Evolutionary conservation across 192 early-diverging fungal species (phyloP), one percentile per base, ranked within the genome.

Genomic region (Entomortierella parvispora): DNA sequence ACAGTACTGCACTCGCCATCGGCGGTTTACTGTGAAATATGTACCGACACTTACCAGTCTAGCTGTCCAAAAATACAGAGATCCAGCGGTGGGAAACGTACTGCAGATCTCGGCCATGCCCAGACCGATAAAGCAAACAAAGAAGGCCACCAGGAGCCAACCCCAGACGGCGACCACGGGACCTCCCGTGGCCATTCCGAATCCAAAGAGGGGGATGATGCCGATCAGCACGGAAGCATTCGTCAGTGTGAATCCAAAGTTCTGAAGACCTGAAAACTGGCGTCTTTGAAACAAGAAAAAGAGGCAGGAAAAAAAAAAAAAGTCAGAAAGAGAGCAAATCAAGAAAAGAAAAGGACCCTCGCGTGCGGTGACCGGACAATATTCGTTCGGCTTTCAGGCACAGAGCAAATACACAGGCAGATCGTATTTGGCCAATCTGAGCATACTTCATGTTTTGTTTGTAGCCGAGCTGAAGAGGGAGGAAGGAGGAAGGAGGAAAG

Each of bases 101-200:
- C 60, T 66, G 56, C 83, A 84, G 51, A 87, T 87, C 72, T 87
- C 82, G 33, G 84, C 86, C 60, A 87, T 65, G 20, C 80, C 80
- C 23, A 80, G 47, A 34, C 79, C 79, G 37, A 85, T 80, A 14
- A 82, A 58, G 50, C 81, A 84, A 31, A 83, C 81, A 60, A 86
- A 81, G 68, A 80, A 50, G 2, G 79, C 75, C 6, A 80, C 80
- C 15, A 87, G 45, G 45, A 85, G 18, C 86, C 86, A 87, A 6
- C 86, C 86, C 82, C 82, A 87, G 31, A 84, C 75, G 4, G 74
- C 68, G 32, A 56, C 70, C 11, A 85, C 45, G 12, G 86, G 78
- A 31, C 86, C 86, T 53, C 81, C 86, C 25, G 69, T 62, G 18
- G 42, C 47, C 80, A 86, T 78, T 23, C 83, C 68, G 51, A 84